Conservation (phyloP, 495 filamentous ascomycete genomes). For the Xylaria cubensis region DNA sequence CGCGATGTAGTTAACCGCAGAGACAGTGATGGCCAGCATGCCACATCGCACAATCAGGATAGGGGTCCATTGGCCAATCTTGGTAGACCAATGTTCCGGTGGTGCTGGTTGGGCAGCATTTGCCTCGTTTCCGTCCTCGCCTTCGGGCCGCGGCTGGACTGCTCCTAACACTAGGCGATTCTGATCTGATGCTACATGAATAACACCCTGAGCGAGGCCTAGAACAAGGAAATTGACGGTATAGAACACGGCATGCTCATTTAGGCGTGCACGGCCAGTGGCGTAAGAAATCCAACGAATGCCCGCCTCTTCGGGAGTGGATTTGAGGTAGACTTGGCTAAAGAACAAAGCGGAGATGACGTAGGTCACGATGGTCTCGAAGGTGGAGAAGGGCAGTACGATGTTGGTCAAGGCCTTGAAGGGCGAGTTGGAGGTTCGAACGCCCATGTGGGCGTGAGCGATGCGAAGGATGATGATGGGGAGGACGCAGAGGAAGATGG, state of each 20-base stretch:
- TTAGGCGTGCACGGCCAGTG: conserved; percentile 72
- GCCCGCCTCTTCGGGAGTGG: conserved; percentile 65
- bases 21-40: conserved; percentile 48
- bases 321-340: conserved; percentile 82
- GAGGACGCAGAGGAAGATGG: conserved; percentile 78
- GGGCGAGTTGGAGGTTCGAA: conserved; percentile 72
- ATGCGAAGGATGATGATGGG: conserved; percentile 77
- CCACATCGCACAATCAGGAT: conserved; percentile 31
- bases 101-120: conserved; percentile 9
- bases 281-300: conserved; percentile 73
- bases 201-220: conserved; percentile 69
- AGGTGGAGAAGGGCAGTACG: conserved; percentile 61
- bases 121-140: not conserved
- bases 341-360: conserved; percentile 81
- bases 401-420: conserved; percentile 65
- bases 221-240: conserved; percentile 71
- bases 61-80: conserved; percentile 30
- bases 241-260: conserved; percentile 86
- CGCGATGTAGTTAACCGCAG: conserved; percentile 57
- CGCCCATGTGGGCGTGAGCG: conserved; percentile 78
- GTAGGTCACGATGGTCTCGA: conserved; percentile 75
- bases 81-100: conserved; percentile 15
- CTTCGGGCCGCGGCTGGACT: conserved; percentile 37
- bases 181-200: conserved; percentile 76
- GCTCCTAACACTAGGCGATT: conserved; percentile 68